phyloP scores from a whole-genome alignment of 495 filamentous ascomycete genomes.

The Hypomontagnella submonticulosa region DNA sequence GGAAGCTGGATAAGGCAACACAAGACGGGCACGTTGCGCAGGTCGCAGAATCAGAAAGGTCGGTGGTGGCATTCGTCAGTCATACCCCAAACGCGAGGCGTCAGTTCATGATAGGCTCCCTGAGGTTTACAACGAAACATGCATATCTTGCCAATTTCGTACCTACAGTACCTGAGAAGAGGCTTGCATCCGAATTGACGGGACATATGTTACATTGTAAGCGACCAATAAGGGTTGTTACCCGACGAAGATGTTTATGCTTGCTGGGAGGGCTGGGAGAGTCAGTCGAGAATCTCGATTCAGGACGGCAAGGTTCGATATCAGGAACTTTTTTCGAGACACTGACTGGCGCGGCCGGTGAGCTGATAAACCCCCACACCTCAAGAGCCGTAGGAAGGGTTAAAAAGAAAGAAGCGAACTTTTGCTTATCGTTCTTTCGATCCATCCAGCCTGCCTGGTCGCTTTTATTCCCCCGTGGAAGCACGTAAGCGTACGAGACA shows the following conservation, averaged over 20 bases:
- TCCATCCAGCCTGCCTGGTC: slow-evolving; percentile 4
- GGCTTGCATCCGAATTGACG: slow-evolving; percentile 30
- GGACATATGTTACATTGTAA: slow-evolving; percentile 35
- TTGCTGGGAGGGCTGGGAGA: slow-evolving; percentile 19
- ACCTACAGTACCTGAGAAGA: too few relatives aligned
- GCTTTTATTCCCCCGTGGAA: neutral
- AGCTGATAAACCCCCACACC: slow-evolving; percentile 21
- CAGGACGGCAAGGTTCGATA: slow-evolving; percentile 19
- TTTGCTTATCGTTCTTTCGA: slow-evolving; percentile 24
- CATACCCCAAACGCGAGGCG: slow-evolving; percentile 36
- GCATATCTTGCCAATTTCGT: slow-evolving; percentile 27
- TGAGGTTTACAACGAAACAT: slow-evolving; percentile 28
- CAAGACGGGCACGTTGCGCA: slow-evolving; percentile 37
- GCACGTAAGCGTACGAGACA: slow-evolving; percentile 17
- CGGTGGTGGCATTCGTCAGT: slow-evolving; percentile 30
- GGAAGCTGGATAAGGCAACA: slow-evolving; percentile 42
- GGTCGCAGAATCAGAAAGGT: slow-evolving; percentile 16
- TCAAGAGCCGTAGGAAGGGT: slow-evolving; percentile 1
- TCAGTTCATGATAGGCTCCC: slow-evolving; percentile 35
- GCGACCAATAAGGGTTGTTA: slow-evolving; percentile 24
- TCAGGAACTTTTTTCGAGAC: slow-evolving; percentile 11
- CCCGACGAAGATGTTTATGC: slow-evolving; percentile 15
- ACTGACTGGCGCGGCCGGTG: slow-evolving; percentile 1
- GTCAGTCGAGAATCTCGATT: slow-evolving; percentile 37
- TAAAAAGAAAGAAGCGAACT: slow-evolving; percentile 3